A percentile compares a stretch with the other conserved stretches of the same genome.
phyloP scores from a whole-genome alignment of 495 filamentous ascomycete genomes.

The Annulohypoxylon stygium region DNA sequence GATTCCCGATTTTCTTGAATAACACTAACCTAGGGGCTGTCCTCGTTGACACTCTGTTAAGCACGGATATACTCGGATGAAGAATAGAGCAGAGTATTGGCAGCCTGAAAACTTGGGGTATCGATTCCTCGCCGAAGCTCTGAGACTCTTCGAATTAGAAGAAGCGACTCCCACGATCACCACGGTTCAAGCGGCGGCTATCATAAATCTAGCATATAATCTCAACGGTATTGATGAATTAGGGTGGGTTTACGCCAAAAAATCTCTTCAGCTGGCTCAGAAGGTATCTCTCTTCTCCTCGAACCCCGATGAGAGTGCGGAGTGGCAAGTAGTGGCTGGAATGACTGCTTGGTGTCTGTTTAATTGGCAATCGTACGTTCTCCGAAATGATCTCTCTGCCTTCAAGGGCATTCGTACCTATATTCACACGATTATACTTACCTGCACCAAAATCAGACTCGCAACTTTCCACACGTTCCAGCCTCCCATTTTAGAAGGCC shows the following conservation, averaged over 20 bases:
- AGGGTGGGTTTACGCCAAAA: conserved; percentile 50
- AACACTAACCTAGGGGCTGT: background rate
- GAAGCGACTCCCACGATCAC: conserved; percentile 45
- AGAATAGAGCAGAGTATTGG: conserved; percentile 54
- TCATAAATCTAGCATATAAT: conserved; percentile 50
- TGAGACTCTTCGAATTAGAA: conserved; percentile 55
- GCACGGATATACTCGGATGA: conserved; percentile 52
- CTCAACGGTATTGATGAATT: conserved; percentile 55
- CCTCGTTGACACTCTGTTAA: conserved; percentile 25
- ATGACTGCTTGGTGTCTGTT: conserved; percentile 57
- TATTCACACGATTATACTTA: background rate
- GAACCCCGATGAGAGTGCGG: conserved; percentile 31
- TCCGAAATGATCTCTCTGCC: background rate
- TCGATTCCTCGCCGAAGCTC: conserved; percentile 58
- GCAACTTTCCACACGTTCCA: conserved; percentile 49
- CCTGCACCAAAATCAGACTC: background rate
- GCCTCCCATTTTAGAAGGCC: conserved; percentile 44
- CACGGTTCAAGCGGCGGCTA: conserved; percentile 52
- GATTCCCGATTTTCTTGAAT: background rate
- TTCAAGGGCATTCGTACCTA: background rate
- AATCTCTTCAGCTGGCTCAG: conserved; percentile 51
- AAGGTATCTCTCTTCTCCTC: conserved; percentile 48
- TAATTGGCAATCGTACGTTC: conserved; percentile 53
- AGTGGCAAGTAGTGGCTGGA: conserved; percentile 44
- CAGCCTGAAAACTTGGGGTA: conserved; percentile 54